Percentiles rank a stretch among this genome's conserved stretches.
These are phyloP conservation scores for Magnolia officinalis DNA, from an alignment of 164 flowering plant genomes.

Conservation along the genomic window DNA sequence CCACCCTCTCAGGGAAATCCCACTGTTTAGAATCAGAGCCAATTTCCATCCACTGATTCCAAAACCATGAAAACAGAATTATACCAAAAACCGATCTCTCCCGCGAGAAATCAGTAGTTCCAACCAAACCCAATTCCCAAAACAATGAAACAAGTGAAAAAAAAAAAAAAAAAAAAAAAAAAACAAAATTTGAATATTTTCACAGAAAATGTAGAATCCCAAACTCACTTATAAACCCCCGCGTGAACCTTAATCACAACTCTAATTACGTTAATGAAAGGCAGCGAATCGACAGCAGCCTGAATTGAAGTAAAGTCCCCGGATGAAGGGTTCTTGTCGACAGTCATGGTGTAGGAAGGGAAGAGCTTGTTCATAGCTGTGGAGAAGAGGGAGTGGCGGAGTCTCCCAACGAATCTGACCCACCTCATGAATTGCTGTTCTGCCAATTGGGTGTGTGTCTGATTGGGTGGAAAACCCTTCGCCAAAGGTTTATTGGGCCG, in stretches of 20 bases:
- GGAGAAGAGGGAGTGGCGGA: conserved; percentile 68
- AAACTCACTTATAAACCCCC: conserved; percentile 84
- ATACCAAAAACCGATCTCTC: background rate
- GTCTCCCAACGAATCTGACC: conserved; percentile 82
- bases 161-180: background rate
- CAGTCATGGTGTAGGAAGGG: conserved; percentile 71
- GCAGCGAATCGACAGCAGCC: conserved; percentile 89
- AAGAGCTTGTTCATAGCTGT: conserved; percentile 71
- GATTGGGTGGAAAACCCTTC: conserved; percentile 29
- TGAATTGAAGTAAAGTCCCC: conserved; percentile 90
- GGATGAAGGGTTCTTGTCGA: conserved; percentile 47
- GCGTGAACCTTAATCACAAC: conserved; percentile 85
- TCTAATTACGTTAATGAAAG: conserved; percentile 69
- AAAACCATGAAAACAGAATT: too few species aligned
- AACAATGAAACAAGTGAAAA: background rate
- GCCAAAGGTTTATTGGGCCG: conserved; percentile 27
- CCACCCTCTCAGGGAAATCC: background rate
- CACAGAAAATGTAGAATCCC: background rate
- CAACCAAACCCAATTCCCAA: background rate
- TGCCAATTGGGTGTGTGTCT: conserved; percentile 47
- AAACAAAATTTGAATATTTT: background rate
- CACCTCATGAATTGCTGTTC: conserved; percentile 89
- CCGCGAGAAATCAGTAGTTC: background rate
- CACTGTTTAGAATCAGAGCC: background rate
- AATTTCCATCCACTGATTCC: too few species aligned